These are phyloP conservation scores for Colletotrichum eremochloae DNA, from an alignment of 2,329 filamentous ascomycete genomes.

Conservation along the genomic window DNA sequence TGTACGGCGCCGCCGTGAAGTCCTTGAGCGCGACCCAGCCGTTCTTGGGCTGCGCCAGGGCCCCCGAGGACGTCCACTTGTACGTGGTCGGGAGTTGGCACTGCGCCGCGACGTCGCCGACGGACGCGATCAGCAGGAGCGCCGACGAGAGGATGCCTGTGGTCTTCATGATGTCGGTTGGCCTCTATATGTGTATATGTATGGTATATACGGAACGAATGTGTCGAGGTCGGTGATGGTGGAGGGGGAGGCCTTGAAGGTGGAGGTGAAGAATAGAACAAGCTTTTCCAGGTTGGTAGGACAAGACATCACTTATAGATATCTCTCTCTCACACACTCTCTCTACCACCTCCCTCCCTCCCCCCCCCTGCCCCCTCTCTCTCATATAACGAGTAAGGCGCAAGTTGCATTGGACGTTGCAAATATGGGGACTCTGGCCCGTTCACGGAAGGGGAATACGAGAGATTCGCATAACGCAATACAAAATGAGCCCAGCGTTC, in stretches of 20 bases:
- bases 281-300: background rate
- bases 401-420: background rate
- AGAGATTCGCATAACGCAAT: background rate
- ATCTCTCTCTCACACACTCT: no score
- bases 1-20: constrained; percentile 68
- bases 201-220: background rate
- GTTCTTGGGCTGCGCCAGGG: constrained; percentile 64
- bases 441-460: background rate
- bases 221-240: background rate
- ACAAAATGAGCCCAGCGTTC: background rate
- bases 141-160: constrained; percentile 1
- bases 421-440: no score
- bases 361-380: no score
- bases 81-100: constrained; percentile 69
- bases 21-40: constrained; percentile 73
- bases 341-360: no score
- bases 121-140: constrained; percentile 43
- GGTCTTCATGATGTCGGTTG: constrained; percentile 1
- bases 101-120: constrained; percentile 43
- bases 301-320: background rate
- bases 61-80: constrained; percentile 65
- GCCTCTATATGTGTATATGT: background rate
- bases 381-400: no score
- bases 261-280: background rate
- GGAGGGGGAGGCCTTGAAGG: background rate